Percentiles rank a stretch among this genome's conserved stretches.
These are phyloP conservation scores for Platismatia glauca DNA, from an alignment of 495 filamentous ascomycete genomes.

Conservation along the genomic window DNA sequence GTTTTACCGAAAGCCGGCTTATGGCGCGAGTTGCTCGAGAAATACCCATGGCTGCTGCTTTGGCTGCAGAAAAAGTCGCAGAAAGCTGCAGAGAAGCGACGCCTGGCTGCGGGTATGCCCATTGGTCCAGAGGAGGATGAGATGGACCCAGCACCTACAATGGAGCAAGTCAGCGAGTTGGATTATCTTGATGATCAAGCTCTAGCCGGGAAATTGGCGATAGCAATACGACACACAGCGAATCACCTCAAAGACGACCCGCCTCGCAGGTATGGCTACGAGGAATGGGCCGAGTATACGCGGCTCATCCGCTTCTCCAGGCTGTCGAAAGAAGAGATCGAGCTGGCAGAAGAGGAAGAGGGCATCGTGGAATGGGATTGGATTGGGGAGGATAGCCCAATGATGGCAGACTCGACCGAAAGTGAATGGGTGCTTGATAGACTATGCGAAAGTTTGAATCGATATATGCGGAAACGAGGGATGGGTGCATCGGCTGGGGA, in stretches of 20 bases:
- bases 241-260: slow-evolving; percentile 36
- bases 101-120: slow-evolving; percentile 41
- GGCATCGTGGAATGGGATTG: slow-evolving; percentile 58
- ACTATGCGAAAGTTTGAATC: slow-evolving; percentile 48
- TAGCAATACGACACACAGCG: slow-evolving; percentile 44
- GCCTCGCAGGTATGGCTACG: slow-evolving; percentile 46
- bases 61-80: slow-evolving; percentile 32
- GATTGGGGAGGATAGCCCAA: slow-evolving; percentile 55
- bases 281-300: slow-evolving; percentile 58
- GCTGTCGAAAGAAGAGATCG: slow-evolving; percentile 26
- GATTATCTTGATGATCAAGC: slow-evolving; percentile 30
- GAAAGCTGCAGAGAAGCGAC: slow-evolving; percentile 33
- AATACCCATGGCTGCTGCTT: slow-evolving; percentile 33
- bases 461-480: slow-evolving; percentile 38
- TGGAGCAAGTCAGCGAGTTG: slow-evolving; percentile 39
- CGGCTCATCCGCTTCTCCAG: slow-evolving; percentile 51
- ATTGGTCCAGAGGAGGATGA: slow-evolving; percentile 29
- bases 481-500: not conserved
- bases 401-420: slow-evolving; percentile 48
- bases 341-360: slow-evolving; percentile 44
- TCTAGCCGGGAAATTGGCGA: slow-evolving; percentile 44
- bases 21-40: slow-evolving; percentile 36
- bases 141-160: slow-evolving; percentile 28
- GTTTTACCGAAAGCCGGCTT: slow-evolving; percentile 46
- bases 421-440: slow-evolving; percentile 53